A percentile compares a stretch with the other conserved stretches of the same genome.
phyloP scores from a whole-genome alignment of 164 flowering plant genomes.

The Piper betle region DNA sequence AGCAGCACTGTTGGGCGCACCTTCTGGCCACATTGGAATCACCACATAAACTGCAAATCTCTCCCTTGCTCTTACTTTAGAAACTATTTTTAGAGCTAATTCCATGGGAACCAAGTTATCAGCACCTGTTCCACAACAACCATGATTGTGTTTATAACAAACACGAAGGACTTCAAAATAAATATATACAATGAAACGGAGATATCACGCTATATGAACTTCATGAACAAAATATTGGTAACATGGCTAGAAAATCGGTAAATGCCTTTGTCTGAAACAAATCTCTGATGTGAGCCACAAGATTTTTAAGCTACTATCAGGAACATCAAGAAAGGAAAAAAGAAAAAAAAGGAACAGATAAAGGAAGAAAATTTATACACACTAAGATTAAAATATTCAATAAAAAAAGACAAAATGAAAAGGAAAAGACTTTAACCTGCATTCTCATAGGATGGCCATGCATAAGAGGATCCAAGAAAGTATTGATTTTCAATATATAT shows the following conservation, averaged over 20 bases:
- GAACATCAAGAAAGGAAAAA: neutral
- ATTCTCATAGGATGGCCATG: constrained; percentile 63
- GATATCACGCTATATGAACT: neutral
- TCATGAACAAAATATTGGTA: neutral
- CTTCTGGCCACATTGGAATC: constrained; percentile 85
- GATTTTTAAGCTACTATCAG: too few relatives aligned
- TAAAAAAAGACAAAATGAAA: neutral
- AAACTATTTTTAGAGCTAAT: constrained; percentile 64
- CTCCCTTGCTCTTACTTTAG: constrained; percentile 71
- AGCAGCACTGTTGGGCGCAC: constrained; percentile 48
- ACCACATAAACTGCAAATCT: constrained; percentile 77
- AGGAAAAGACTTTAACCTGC: constrained; percentile 37
- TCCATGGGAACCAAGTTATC: constrained; percentile 83
- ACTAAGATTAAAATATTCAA: neutral
- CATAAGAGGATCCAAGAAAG: constrained; percentile 65
- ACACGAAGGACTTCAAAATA: neutral
- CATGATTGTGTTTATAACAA: neutral
- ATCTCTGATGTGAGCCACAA: too few relatives aligned
- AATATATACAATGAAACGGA: too few relatives aligned
- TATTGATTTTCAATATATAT: constrained; percentile 70
- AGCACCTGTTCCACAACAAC: constrained; percentile 38
- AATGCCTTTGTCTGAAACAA: too few relatives aligned
- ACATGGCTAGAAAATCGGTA: too few relatives aligned
- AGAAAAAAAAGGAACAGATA: neutral
- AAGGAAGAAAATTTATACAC: neutral